phyloP scores from a whole-genome alignment of 2,329 filamentous ascomycete genomes.

The Xylaria sp. region DNA sequence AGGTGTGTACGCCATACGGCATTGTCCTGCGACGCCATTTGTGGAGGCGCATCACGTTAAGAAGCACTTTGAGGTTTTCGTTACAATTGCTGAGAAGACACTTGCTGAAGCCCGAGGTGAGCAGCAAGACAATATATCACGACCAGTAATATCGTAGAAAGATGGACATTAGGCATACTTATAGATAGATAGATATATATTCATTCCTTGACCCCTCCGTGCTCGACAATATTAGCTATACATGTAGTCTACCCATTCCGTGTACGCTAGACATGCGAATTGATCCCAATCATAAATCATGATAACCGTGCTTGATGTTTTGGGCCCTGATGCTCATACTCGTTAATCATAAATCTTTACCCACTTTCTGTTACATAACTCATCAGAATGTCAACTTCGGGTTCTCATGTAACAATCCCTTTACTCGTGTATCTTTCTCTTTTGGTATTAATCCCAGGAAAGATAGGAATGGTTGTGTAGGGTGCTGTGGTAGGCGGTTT shows the following conservation, averaged over 20 bases:
- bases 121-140: neutral
- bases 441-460: neutral
- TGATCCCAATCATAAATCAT: conserved; percentile 14
- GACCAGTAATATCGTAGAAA: conserved; percentile 20
- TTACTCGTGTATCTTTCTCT: neutral
- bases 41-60: conserved; percentile 78
- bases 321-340: neutral
- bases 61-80: conserved; percentile 78
- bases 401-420: conserved; percentile 17
- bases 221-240: neutral
- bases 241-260: neutral
- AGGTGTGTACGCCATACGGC: conserved; percentile 79
- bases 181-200: conserved; percentile 17
- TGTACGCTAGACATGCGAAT: conserved; percentile 10
- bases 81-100: conserved; percentile 69
- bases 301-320: neutral
- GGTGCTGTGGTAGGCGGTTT: neutral
- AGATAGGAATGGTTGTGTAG: neutral
- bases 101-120: conserved; percentile 44
- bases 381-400: neutral
- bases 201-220: conserved; percentile 4
- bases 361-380: neutral
- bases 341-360: neutral
- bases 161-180: conserved; percentile 4
- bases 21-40: conserved; percentile 77